Base-by-base conservation (phyloP, 371 early-diverging fungal species). In the Lichtheimia corymbifera region DNA sequence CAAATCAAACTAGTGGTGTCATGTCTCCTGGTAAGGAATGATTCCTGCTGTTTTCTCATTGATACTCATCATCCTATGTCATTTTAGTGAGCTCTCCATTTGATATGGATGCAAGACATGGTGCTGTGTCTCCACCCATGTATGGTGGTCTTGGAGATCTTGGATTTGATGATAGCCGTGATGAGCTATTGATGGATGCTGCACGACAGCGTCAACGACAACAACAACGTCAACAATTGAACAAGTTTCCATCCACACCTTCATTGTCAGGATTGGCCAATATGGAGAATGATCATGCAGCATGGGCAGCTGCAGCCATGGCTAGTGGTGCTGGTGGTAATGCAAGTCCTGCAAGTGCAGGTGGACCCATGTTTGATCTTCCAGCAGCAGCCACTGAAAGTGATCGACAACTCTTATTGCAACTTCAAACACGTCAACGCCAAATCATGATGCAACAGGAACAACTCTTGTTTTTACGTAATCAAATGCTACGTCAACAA, bases 401-500 rank as follows among this genome's bases (percentile, higher is more conserved):
- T 1, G 85, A 85, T 41, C 82, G 82, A 53, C 35, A 35, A 35
- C 83, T 82, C 56, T 64, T 88, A 30, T 82, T 83, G 53, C 65
- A 68, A 27, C 64, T 84, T 28, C 84, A 85, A 63, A 69, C 81
- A 14, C 85, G 83, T 47, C 82, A 79, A 28, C 79, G 77, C 25
- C 83, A 83, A 50, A 66, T 83, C 15, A 61, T 84, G 40, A 73
- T 68, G 47, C 65, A 82, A 49, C 83, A 86, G 51, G 78, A 82
- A 20, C 84, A 83, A 50, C 81, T 18, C 41, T 83, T 56, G 68
- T 77, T 55, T 73, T 79, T 51, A 66, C 73, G 50, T 82, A 76
- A 55, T 83, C 64, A 83, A 18, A 65, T 80, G 56, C 62, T 82
- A 30, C 85, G 82, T 35, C 85, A 84, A 53, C 82, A 86, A 52